Base-by-base conservation (phyloP, 2,329 filamentous ascomycete species). In the Diaporthe humulicola region DNA sequence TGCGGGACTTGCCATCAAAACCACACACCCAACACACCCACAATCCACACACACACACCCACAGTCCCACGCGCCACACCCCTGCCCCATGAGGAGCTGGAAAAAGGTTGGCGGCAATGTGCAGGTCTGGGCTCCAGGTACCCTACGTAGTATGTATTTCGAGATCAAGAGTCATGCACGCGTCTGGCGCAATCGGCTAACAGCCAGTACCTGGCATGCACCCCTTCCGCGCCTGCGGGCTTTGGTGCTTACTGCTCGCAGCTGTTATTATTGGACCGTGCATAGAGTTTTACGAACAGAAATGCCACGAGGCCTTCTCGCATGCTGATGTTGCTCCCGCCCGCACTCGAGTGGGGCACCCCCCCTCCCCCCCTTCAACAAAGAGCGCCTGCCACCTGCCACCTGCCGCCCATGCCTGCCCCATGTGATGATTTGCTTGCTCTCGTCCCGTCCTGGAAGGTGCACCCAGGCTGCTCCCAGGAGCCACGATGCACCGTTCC, bases 221-320 rank as follows among this genome's bases (percentile, higher is more conserved):
- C 48, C 48, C 28, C n/a, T 33, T 30, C 48, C 45, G 64, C 3
- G 48, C 33, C 64, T 40, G 45, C 48, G 45, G 25, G 64, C 48
- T 22, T 5, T 17, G 33, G 64, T 54, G 64, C 33, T 50, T 19
- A 6, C 45, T 54, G 64, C 64, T 69, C 48, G 33, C 48, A 28
- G 33, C 12, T 69, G 64, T 69, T 69, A 54, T 30, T 28, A 28
- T 45, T 67, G 64, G 64, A 36, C 64, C 48, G 64, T 69, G 64
- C 64, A 69, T 69, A 54, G 64, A 69, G 64, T 69, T 69, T 54
- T 54, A 54, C 64, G 64, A 69, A 30, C 64, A 69, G 64, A 69
- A 69, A 69, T 69, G 64, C 64, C 64, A 69, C 64, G 64, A 69
- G 64, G 64, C 64, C 64, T 69, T 69, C 64, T 69, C 64, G 64